Conservation (phyloP, 2,329 filamentous ascomycete genomes). For the Fusarium siculi region DNA sequence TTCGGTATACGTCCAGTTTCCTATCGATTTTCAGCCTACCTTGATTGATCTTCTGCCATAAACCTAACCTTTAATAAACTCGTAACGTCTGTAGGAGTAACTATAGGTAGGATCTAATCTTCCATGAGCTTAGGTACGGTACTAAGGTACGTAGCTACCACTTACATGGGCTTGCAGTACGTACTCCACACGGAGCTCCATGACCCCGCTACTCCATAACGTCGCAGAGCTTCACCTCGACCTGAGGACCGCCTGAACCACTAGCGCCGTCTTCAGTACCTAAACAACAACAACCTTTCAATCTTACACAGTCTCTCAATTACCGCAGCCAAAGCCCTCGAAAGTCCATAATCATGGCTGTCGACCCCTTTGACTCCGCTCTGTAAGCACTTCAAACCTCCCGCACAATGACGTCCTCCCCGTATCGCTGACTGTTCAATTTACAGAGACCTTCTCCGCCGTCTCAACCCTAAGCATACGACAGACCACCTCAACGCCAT, state of each 20-base stretch:
- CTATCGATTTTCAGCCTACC: background rate
- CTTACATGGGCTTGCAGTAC: slow-evolving; percentile 18
- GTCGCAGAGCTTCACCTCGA: slow-evolving; percentile 35
- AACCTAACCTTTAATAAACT: background rate
- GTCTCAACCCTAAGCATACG: slow-evolving; percentile 94
- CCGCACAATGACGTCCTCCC: slow-evolving; percentile 3
- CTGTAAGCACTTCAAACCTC: slow-evolving; percentile 65
- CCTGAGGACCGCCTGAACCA: slow-evolving; percentile 1
- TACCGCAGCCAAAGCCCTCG: background rate
- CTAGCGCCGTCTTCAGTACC: background rate
- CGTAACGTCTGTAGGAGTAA: background rate
- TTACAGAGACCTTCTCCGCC: slow-evolving; percentile 93
- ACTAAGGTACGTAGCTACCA: background rate
- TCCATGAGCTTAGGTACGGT: background rate
- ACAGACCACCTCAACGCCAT: slow-evolving; percentile 88
- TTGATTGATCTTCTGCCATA: background rate
- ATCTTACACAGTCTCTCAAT: background rate
- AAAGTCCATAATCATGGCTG: slow-evolving; percentile 54
- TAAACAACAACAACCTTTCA: background rate
- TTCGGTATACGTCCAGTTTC: background rate
- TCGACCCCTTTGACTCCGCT: slow-evolving; percentile 79
- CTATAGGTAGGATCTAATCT: background rate
- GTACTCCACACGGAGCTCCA: slow-evolving; percentile 36
- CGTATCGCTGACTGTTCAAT: slow-evolving; percentile 21
- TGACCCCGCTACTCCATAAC: slow-evolving; percentile 41